These are phyloP conservation scores for Sporothrix brasiliensis DNA, from an alignment of 2,329 filamentous ascomycete genomes.

Conservation along the genomic window DNA sequence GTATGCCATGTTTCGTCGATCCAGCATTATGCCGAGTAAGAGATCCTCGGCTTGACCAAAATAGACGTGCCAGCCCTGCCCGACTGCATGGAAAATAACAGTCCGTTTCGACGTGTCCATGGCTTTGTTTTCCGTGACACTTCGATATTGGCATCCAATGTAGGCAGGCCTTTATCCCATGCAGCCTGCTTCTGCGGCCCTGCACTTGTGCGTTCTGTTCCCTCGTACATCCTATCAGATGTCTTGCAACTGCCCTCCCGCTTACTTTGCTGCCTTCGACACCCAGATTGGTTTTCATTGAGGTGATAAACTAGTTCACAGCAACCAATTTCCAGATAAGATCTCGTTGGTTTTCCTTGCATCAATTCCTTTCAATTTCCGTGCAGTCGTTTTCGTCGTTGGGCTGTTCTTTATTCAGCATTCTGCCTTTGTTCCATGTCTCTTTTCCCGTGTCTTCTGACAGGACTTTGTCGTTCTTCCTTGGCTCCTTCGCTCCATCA, in stretches of 20 bases:
- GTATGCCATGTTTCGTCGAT: slow-evolving; percentile 26
- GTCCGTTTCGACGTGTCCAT: not conserved
- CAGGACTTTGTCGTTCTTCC: not conserved
- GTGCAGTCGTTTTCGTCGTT: not conserved
- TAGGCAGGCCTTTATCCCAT: slow-evolving; percentile 11
- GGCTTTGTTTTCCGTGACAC: not conserved
- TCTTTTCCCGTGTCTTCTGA: not conserved
- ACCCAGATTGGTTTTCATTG: slow-evolving; percentile 24
- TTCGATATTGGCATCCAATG: slow-evolving; percentile 6
- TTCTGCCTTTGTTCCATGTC: not conserved
- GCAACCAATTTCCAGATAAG: not conserved
- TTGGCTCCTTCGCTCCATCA: not conserved
- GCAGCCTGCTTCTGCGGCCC: slow-evolving; percentile 8
- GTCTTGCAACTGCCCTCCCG: not conserved
- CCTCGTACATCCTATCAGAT: not conserved
- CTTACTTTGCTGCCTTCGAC: slow-evolving; percentile 14
- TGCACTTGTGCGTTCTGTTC: not conserved
- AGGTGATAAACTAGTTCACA: not conserved
- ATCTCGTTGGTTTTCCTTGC: not conserved
- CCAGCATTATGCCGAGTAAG: slow-evolving; percentile 22
- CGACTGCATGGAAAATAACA: not conserved
- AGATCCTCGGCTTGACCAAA: not conserved
- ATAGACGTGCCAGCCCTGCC: not conserved
- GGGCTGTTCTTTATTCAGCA: not conserved
- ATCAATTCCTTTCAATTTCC: no score